Conservation (phyloP, 495 filamentous ascomycete genomes). For the Penicillium salamii region DNA sequence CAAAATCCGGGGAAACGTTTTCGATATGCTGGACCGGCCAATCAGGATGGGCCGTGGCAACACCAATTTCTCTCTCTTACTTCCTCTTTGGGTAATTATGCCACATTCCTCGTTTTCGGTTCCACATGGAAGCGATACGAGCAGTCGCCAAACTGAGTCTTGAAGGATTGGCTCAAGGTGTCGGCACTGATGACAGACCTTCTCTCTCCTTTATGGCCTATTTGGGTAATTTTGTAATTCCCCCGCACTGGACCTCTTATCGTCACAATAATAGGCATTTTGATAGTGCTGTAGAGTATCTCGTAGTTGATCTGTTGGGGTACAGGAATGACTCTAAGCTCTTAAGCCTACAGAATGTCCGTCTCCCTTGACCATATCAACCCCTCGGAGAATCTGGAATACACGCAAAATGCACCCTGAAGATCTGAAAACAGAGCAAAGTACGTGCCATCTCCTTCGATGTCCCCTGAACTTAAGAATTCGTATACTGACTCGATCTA, state of each 20-base stretch:
- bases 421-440: not conserved
- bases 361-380: not conserved
- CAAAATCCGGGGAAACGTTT: conserved; percentile 5
- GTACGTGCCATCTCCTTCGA: not conserved
- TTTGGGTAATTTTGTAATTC: conserved; percentile 9
- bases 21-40: not conserved
- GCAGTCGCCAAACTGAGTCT: no score
- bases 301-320: not conserved
- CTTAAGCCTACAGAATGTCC: not conserved
- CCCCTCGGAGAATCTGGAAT: no score
- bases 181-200: not conserved
- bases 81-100: not conserved
- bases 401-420: not conserved
- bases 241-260: conserved; percentile 10
- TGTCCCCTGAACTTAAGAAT: no score
- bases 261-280: not conserved
- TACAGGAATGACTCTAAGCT: not conserved
- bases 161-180: not conserved
- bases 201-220: conserved; percentile 4
- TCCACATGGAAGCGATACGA: no score
- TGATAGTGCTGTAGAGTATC: not conserved
- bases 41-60: not conserved
- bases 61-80: not conserved
- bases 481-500: not conserved
- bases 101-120: no score